Evolutionary conservation across 1,139 yeast species (phyloP).

Genomic region (Scheffersomyces illinoinensis): DNA sequence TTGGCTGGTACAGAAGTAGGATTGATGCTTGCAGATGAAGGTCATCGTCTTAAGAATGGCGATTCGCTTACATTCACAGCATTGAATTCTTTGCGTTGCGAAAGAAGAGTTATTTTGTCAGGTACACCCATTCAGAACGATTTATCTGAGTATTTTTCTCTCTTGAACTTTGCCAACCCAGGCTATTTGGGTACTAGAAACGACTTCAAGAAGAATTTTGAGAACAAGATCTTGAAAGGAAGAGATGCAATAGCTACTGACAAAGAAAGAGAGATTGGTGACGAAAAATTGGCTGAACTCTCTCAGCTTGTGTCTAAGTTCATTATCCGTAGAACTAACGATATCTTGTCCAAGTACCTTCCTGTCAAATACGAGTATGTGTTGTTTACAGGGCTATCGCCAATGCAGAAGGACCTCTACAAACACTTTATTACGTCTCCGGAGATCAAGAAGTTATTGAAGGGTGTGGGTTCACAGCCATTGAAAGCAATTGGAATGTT

Average conservation of each 20-base stretch:
- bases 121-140: conserved; percentile 99
- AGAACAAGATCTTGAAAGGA: conserved; percentile 75
- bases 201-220: conserved; percentile 86
- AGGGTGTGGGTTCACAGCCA: conserved; percentile 78
- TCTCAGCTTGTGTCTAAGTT: conserved; percentile 81
- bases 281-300: conserved; percentile 65
- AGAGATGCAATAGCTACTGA: conserved; percentile 92
- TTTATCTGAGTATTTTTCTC: conserved; percentile 89
- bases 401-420: conserved; percentile 73
- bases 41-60: conserved; percentile 92
- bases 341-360: conserved; percentile 85
- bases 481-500: conserved; percentile 86
- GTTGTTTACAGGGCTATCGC: conserved; percentile 80
- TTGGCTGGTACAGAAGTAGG: conserved; percentile 84
- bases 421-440: conserved; percentile 79
- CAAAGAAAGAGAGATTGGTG: conserved; percentile 72
- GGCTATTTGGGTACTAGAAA: conserved; percentile 82
- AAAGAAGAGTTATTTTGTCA: conserved; percentile 85
- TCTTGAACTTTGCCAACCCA: conserved; percentile 91
- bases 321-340: conserved; percentile 94
- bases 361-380: conserved; percentile 98
- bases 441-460: conserved; percentile 68
- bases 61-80: conserved; percentile 93
- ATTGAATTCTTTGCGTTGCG: conserved; percentile 76
- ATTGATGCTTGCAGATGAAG: conserved; percentile 90